Evolutionary conservation across 345 rosid species (phyloP).

Genomic region (Aethionema arabicum): DNA sequence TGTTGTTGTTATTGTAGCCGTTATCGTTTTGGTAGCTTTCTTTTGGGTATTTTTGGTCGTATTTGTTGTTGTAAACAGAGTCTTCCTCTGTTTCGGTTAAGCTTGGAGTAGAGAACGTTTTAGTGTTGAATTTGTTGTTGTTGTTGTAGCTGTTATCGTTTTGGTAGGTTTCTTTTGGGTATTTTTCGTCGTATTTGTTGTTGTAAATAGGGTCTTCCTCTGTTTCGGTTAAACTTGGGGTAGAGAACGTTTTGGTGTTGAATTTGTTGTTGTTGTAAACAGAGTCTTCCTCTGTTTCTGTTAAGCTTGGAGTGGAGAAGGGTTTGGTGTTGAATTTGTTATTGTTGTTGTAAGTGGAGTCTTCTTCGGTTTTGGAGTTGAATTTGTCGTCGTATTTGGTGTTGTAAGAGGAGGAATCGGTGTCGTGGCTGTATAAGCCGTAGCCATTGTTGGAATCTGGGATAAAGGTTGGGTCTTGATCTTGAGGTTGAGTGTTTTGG

Average conservation of each 20-base stretch:
- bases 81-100: constrained; percentile 31
- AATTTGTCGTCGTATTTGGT: constrained; percentile 31
- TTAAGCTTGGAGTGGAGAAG: no score
- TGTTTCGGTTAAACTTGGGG: constrained; percentile 36
- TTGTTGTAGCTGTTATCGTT: constrained; percentile 25
- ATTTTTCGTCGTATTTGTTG: constrained; percentile 31
- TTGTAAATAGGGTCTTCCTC: constrained; percentile 26
- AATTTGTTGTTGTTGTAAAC: constrained; percentile 30
- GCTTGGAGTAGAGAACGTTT: constrained; percentile 36
- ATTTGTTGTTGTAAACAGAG: constrained; percentile 25
- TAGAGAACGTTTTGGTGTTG: constrained; percentile 28
- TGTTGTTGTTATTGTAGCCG: constrained; percentile 21
- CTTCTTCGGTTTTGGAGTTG: constrained; percentile 26
- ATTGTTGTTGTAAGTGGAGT: constrained; percentile 17
- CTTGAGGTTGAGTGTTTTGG: constrained; percentile 23
- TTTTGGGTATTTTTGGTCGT: constrained; percentile 32
- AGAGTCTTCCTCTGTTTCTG: constrained; percentile 21
- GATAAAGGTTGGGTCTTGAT: constrained; percentile 37
- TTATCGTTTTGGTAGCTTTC: constrained; percentile 26
- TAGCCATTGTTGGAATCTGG: constrained; percentile 36
- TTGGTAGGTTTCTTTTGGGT: constrained; percentile 29
- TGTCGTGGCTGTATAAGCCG: constrained; percentile 43
- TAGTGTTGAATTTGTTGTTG: constrained; percentile 27
- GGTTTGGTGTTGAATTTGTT: constrained; percentile 24
- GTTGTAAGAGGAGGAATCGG: constrained; percentile 25